Evolutionary conservation across 2,329 filamentous ascomycete species (phyloP), one percentile per base, ranked within the genome.

Genomic region (Epichloe aotearoae): DNA sequence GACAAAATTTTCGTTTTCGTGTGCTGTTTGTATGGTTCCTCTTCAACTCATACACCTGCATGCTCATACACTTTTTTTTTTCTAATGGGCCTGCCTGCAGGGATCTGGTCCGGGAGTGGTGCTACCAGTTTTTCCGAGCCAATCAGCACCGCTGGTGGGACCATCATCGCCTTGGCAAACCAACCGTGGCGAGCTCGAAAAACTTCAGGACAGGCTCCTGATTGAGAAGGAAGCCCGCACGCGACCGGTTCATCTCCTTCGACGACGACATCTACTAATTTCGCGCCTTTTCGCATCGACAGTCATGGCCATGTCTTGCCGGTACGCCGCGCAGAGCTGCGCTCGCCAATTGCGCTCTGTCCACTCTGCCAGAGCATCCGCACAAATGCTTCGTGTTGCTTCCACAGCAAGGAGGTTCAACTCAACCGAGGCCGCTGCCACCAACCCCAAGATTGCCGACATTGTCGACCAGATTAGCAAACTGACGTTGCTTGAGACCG

Each of bases 381-480:
- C 72, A 72, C 67, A 75, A 67, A 60, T 63, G 52, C 54, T 68
- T 61, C 73, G 72, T 64, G 70, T 69, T 58, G 61, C 69, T 51
- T 64, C 69, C 41, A 65, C 69, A 57, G 66, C 80, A 65, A 82
- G 86, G 72, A 82, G 93, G 79, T 90, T 88, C 85, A 86, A 93
- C 71, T 91, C 88, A 56, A 90, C 88, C 61, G 86, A 90, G 62
- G 82, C 80, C 43, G 59, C 74, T 52, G 68, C 79, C 61, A 70
- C 74, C 55, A 95, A 87, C 72, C 89, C 93, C 56, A 98, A 98
- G 80, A 95, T 99, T 63, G 71, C 83, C 61, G 81, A 80, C 53
- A 98, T 99, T 64, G 93, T 99, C 64, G 90, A 98, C 69, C 90
- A 98, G 73, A 98, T 99, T 70, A 95, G 91, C 73, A 84, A 93